Percentiles rank a stretch among this genome's conserved stretches.
These are phyloP conservation scores for Camellia sinensis DNA, from an alignment of 148 eudicot species.

Conservation along the genomic window DNA sequence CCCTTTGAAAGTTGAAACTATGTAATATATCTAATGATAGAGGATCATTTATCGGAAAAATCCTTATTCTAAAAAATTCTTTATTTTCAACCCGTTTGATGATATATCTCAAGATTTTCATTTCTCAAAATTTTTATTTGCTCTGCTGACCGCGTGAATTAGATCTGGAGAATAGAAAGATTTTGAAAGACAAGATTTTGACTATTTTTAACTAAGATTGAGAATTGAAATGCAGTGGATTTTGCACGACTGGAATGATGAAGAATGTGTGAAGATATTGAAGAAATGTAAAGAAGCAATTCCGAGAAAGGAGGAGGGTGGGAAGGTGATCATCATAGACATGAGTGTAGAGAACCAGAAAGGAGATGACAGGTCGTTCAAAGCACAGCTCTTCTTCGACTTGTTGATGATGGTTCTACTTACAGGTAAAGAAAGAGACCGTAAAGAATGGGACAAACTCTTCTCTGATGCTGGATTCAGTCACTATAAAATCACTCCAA, in stretches of 20 bases:
- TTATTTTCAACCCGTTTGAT: too few relatives aligned
- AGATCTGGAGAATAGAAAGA: too few relatives aligned
- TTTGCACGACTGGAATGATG: conserved; percentile 16
- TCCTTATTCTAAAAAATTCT: too few relatives aligned
- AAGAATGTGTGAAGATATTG: conserved; percentile 6
- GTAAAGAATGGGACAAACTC: conserved; percentile 19
- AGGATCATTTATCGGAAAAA: too few relatives aligned
- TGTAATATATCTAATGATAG: too few relatives aligned
- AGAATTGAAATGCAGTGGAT: conserved; percentile 4
- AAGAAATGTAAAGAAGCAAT: conserved; percentile 9
- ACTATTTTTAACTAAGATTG: neutral
- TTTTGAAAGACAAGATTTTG: neutral
- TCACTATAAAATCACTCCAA: conserved; percentile 7
- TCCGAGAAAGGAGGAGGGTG: conserved; percentile 10
- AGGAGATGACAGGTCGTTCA: neutral
- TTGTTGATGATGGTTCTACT: conserved; percentile 12
- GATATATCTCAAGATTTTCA: too few relatives aligned
- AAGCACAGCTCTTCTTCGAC: neutral
- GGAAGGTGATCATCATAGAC: conserved; percentile 19
- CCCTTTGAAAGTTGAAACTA: too few relatives aligned
- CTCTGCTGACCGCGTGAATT: too few relatives aligned
- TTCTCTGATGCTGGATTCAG: conserved; percentile 6
- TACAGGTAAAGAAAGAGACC: conserved; percentile 11
- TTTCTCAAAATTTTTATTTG: too few relatives aligned
- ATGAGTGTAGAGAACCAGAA: neutral